Percentiles rank a stretch among this genome's conserved stretches.
Conservation (phyloP, 1,284 basidiomycete genomes). For the Tylopilus orsonianus region DNA sequence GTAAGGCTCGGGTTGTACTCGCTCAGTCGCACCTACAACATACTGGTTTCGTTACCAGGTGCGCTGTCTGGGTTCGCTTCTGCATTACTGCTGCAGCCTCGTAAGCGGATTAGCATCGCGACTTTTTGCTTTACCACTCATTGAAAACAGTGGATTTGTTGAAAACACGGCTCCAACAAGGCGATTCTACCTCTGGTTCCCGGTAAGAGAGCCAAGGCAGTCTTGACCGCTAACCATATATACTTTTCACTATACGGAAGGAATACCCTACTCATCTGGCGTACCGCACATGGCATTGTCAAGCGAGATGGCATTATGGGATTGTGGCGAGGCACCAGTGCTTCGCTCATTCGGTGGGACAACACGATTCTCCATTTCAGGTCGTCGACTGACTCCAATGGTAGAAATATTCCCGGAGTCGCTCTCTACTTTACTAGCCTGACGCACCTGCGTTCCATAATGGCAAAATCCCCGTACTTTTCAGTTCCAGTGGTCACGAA, state of each 20-base stretch:
- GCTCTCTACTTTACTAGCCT: slow-evolving; percentile 90
- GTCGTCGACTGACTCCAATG: not conserved
- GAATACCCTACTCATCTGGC: slow-evolving; percentile 43
- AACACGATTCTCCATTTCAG: not conserved
- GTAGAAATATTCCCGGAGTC: slow-evolving; percentile 90
- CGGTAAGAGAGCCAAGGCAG: slow-evolving; percentile 33
- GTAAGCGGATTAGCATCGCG: slow-evolving; percentile 38
- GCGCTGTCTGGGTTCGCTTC: slow-evolving; percentile 75
- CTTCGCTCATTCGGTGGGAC: slow-evolving; percentile 74
- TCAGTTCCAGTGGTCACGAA: slow-evolving; percentile 34
- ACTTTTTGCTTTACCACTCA: not conserved
- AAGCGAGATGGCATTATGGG: slow-evolving; percentile 61
- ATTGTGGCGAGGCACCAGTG: slow-evolving; percentile 84
- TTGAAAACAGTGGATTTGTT: slow-evolving; percentile 72
- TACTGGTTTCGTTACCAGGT: slow-evolving; percentile 46
- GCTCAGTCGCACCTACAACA: not conserved
- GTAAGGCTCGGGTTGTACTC: slow-evolving; percentile 34
- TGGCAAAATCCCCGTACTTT: slow-evolving; percentile 71
- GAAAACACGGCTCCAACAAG: slow-evolving; percentile 86
- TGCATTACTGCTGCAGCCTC: slow-evolving; percentile 74
- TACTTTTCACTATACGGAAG: slow-evolving; percentile 24
- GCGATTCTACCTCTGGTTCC: slow-evolving; percentile 44
- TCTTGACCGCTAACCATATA: not conserved
- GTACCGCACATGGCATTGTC: slow-evolving; percentile 60
- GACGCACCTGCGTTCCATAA: slow-evolving; percentile 70